Evolutionary conservation across 352 stramenopile genomes (phyloP), one percentile per base, ranked within the genome.

Genomic region (Globisporangium cederbergense): DNA sequence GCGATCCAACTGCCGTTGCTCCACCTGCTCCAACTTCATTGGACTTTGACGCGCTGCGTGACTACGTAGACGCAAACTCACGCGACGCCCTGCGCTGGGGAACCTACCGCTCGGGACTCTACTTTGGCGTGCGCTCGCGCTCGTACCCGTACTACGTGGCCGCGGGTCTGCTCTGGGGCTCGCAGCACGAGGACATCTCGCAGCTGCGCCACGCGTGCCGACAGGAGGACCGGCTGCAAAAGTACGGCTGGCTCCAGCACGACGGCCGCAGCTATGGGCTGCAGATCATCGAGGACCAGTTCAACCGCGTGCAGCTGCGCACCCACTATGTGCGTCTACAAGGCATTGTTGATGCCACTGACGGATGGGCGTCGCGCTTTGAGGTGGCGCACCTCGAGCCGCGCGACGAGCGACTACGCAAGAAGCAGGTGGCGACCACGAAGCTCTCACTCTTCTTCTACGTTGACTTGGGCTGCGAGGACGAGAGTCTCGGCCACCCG

Each of bases 361-460:
- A 79, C 11, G 81, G 83, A 16, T 92, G 83, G 83, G 79, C 74
- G 10, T 66, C 74, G 13, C 74, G 83, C 42, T 60, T 90, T 5
- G 60, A 73, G 14, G 72, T 73, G 7, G 62, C 65, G 62, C 71
- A 79, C 5, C 60, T 90, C 45, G 73, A 74, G 34, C 81, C 79
- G 2, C 67, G 62, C 13, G 79, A 89, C 65, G 70, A 80, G 63
- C 71, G 66, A 5, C 62, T 87, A 45, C 67, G 60, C 6, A 72
- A 74, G 43, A 69, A 73, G 58, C 34, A 67, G 10, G 73, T 84
- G 20, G 58, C 63, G 8, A 62, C 38, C n/a, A 93, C 82, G 60
- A 86, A 84, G 57, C 43, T 90, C 10, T 93, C 86, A 47, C 72
- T 95, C 8, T 93, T 90, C 50, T 93, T 91, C 67, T 95, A 93